Conservation (phyloP, 2,329 filamentous ascomycete genomes). For the Clonostachys byssicola region DNA sequence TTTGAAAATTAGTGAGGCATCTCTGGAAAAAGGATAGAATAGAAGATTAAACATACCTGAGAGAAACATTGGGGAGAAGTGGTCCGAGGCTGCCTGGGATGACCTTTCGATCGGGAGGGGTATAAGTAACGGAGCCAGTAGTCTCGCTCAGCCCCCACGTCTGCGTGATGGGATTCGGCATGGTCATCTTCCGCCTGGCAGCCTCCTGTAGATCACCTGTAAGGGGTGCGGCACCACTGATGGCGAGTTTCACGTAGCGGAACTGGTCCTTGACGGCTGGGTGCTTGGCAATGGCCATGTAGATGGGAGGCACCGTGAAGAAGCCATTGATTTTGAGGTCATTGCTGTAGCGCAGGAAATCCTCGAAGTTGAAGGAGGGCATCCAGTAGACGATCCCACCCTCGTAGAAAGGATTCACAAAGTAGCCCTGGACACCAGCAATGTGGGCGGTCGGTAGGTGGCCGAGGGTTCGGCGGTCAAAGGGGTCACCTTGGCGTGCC, state of each 20-base stretch:
- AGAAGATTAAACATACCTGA: conserved; percentile 12
- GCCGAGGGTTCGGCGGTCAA: conserved; percentile 26
- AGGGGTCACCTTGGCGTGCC: conserved; percentile 12
- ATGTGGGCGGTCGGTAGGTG: conserved; percentile 42
- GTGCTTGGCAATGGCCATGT: conserved; percentile 52
- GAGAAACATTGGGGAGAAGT: conserved; percentile 16
- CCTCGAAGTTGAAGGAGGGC: conserved; percentile 50
- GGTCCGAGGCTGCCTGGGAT: conserved; percentile 38
- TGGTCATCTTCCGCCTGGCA: conserved; percentile 42
- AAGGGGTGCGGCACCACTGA: conserved; percentile 52
- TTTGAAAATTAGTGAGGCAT: neutral
- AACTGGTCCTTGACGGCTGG: conserved; percentile 53
- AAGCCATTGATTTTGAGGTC: conserved; percentile 47
- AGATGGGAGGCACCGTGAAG: conserved; percentile 59
- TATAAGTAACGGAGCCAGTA: conserved; percentile 39
- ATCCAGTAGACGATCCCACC: conserved; percentile 57
- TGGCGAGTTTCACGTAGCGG: conserved; percentile 37
- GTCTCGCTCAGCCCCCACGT: conserved; percentile 58
- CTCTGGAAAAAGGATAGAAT: neutral
- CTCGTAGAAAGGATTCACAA: conserved; percentile 32
- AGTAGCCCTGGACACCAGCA: conserved; percentile 37
- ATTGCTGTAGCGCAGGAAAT: conserved; percentile 48
- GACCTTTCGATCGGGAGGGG: conserved; percentile 31
- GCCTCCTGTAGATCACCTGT: conserved; percentile 46
- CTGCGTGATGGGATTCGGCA: conserved; percentile 36